Evolutionary conservation across 495 filamentous ascomycete species (phyloP).

Genomic region (Daldinia vernicosa): DNA sequence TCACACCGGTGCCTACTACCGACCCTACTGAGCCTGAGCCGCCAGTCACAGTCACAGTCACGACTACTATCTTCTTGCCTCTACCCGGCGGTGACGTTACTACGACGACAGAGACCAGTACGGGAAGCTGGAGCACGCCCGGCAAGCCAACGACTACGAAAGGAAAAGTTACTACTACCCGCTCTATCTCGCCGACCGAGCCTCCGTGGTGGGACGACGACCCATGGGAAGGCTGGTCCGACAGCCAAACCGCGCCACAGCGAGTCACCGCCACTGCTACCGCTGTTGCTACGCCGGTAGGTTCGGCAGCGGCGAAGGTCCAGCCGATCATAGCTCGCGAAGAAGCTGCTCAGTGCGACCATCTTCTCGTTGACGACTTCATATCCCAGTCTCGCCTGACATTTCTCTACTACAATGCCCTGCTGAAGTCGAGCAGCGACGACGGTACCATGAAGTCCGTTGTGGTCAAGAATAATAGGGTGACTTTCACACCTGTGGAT

Average conservation of each 20-base stretch:
- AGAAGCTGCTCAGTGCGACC: constrained; percentile 53
- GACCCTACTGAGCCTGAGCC: constrained; percentile 26
- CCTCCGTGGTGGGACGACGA: constrained; percentile 40
- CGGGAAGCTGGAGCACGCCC: constrained; percentile 16
- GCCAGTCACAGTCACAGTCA: constrained; percentile 20
- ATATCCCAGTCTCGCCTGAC: constrained; percentile 70
- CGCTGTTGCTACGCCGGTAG: background rate
- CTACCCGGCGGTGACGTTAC: constrained; percentile 18
- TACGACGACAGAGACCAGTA: constrained; percentile 25
- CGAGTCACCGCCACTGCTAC: constrained; percentile 24
- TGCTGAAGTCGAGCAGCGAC: constrained; percentile 65
- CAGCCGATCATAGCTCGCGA: constrained; percentile 22
- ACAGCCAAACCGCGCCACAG: constrained; percentile 8
- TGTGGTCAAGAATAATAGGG: constrained; percentile 61
- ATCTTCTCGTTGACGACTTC: constrained; percentile 69
- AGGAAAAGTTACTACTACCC: too few species aligned
- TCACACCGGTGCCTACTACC: constrained; percentile 23
- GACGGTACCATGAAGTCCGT: constrained; percentile 68
- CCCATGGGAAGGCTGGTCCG: constrained; percentile 31
- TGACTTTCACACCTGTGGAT: constrained; percentile 62
- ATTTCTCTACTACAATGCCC: constrained; percentile 70
- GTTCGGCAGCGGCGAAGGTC: background rate
- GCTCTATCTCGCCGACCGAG: constrained; percentile 12
- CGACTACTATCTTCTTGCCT: constrained; percentile 32
- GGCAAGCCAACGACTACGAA: constrained; percentile 2